A percentile compares a stretch with the other conserved stretches of the same genome.
Evolutionary conservation across 768 basidiomycete species (phyloP).

Genomic region (Auriscalpium vulgare): DNA sequence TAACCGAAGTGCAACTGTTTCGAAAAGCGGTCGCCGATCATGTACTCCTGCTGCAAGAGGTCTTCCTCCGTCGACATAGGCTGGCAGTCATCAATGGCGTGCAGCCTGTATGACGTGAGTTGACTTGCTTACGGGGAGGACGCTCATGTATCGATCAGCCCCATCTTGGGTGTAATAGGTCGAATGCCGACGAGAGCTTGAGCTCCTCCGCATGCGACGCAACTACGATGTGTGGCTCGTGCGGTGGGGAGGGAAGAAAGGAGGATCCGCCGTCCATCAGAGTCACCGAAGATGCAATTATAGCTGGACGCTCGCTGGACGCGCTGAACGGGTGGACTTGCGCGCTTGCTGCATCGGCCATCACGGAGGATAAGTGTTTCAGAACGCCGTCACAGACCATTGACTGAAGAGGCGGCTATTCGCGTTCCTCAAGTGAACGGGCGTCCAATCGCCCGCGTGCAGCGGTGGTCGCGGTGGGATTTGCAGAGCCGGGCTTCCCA

Average conservation of each 20-base stretch:
- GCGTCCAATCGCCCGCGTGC: too few relatives aligned
- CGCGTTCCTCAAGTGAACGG: too few relatives aligned
- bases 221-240: background rate
- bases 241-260: background rate
- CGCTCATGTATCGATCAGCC: background rate
- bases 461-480: too few relatives aligned
- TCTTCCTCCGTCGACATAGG: slow-evolving; percentile 15
- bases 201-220: slow-evolving; percentile 1
- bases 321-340: background rate
- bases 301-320: too few relatives aligned
- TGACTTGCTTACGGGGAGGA: background rate
- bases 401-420: too few relatives aligned
- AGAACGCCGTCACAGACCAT: background rate
- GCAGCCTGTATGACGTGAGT: background rate
- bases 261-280: too few relatives aligned
- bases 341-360: background rate
- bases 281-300: background rate
- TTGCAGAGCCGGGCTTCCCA: too few relatives aligned
- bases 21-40: slow-evolving; percentile 7
- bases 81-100: background rate
- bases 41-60: slow-evolving; percentile 13
- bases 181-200: slow-evolving; percentile 1
- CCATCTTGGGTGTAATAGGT: slow-evolving; percentile 1
- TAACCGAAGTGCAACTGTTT: slow-evolving; percentile 10
- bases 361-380: background rate